Base-by-base conservation (phyloP, 345 rosid genomes). In the Eucalyptus victrix region DNA sequence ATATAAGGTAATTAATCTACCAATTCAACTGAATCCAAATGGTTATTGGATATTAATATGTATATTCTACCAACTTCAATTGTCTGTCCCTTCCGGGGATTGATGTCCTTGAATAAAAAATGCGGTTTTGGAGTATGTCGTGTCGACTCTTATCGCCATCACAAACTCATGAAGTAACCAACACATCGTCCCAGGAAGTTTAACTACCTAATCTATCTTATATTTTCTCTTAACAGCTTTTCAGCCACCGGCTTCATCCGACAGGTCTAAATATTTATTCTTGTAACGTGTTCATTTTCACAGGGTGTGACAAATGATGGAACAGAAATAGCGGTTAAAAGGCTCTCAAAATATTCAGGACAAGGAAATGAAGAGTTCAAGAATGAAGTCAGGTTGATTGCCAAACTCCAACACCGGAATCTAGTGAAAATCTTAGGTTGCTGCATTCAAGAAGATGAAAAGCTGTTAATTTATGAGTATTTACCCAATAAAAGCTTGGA, bases 391-490 rank as follows among this genome's bases (percentile, higher is more conserved):
- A 54, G 37, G 19, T 85, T 93, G 89, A 88, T 93, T 45, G 88
- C 93, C 6, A 95, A 93, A 53, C 94, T 97, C 87, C 98, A 97
- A 80, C 98, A 97, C 89, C 90, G 95, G n/a, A 96, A 96, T 85
- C 96, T 96, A 34, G 96, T 95, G 32, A 95, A 92, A 90, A 94
- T 95, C 49, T 60, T 97, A 3, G 97, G 98, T 12, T 94, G 94
- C 80, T 94, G 97, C 92, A 91, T 92, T 88, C 90, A 94, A 19
- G 88, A 67, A 19, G 95, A 92, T 49, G 96, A 96, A 69, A 94
- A 90, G 88, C 91, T 95, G 94, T 83, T 96, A 60, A 89, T 96
- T 56, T 96, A 95, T 67, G 97, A 96, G 23, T 93, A 88, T 65
- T 26, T 93, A 90, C 92, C 92, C 10, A 93, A 94, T 88, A 93